A percentile compares a stretch with the other conserved stretches of the same genome.
phyloP scores from a whole-genome alignment of 495 filamentous ascomycete species.

The Talaromyces adpressus region DNA sequence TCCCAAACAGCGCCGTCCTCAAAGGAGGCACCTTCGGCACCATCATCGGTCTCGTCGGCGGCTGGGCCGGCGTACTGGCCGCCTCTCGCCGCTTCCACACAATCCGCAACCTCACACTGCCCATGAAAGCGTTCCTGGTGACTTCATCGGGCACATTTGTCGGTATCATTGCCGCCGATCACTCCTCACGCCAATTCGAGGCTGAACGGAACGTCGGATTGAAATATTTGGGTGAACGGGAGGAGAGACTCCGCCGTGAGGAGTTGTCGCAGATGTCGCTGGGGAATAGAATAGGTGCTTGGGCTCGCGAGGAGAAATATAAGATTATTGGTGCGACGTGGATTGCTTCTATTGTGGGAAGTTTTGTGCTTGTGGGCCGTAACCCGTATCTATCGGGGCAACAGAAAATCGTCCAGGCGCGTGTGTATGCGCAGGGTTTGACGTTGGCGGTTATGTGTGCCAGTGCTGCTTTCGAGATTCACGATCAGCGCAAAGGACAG shows the following conservation, averaged over 20 bases:
- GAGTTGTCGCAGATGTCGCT: constrained; percentile 42
- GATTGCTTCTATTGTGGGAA: constrained; percentile 73
- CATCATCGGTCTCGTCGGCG: constrained; percentile 54
- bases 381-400: constrained; percentile 65
- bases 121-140: constrained; percentile 86
- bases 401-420: constrained; percentile 96
- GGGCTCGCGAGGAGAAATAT: constrained; percentile 77
- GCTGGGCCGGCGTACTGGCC: constrained; percentile 53
- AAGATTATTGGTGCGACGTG: constrained; percentile 79
- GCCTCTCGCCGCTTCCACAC: constrained; percentile 59
- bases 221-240: constrained; percentile 56
- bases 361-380: constrained; percentile 68
- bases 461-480: constrained; percentile 82
- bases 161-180: constrained; percentile 81
- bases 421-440: constrained; percentile 95
- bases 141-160: constrained; percentile 75
- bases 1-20: constrained; percentile 52
- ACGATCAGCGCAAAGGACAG: constrained; percentile 66
- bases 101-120: constrained; percentile 74
- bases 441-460: constrained; percentile 85
- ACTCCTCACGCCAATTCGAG: constrained; percentile 69
- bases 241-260: constrained; percentile 45
- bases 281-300: constrained; percentile 48
- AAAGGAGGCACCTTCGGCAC: constrained; percentile 72
- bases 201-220: constrained; percentile 54